phyloP scores from a whole-genome alignment of 2,329 filamentous ascomycete genomes.

The Fusarium circinatum region DNA sequence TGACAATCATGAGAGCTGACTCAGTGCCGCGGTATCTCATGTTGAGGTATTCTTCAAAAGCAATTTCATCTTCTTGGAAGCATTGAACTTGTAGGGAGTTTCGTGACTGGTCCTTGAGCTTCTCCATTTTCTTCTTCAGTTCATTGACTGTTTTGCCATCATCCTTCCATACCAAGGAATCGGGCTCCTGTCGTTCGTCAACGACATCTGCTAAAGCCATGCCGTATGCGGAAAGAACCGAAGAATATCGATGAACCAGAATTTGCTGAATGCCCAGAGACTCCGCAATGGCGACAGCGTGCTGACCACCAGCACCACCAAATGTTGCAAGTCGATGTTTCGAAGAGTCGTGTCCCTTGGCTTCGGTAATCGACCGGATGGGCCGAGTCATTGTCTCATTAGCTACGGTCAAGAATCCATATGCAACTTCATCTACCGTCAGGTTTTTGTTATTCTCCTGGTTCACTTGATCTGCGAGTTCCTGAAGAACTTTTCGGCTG shows the following conservation, averaged over 20 bases:
- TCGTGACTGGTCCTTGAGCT: constrained; percentile 80
- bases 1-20: constrained; percentile 89
- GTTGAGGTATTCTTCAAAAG: constrained; percentile 93
- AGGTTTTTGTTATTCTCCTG: constrained; percentile 76
- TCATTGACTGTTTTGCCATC: constrained; percentile 67
- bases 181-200: constrained; percentile 86
- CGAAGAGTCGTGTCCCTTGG: constrained; percentile 90
- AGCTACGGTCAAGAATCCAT: constrained; percentile 88
- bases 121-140: constrained; percentile 78
- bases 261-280: constrained; percentile 87
- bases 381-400: constrained; percentile 93
- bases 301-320: constrained; percentile 90
- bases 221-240: constrained; percentile 88
- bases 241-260: constrained; percentile 86
- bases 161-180: constrained; percentile 71
- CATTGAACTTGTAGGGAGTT: constrained; percentile 78
- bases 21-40: constrained; percentile 93
- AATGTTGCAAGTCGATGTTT: constrained; percentile 93
- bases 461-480: constrained; percentile 82
- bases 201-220: constrained; percentile 95
- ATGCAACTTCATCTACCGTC: constrained; percentile 85
- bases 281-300: constrained; percentile 90
- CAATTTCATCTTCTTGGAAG: constrained; percentile 77
- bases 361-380: constrained; percentile 90
- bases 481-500: constrained; percentile 78